phyloP scores from a whole-genome alignment of 306 rosid genomes.

The Bauhinia variegata region DNA sequence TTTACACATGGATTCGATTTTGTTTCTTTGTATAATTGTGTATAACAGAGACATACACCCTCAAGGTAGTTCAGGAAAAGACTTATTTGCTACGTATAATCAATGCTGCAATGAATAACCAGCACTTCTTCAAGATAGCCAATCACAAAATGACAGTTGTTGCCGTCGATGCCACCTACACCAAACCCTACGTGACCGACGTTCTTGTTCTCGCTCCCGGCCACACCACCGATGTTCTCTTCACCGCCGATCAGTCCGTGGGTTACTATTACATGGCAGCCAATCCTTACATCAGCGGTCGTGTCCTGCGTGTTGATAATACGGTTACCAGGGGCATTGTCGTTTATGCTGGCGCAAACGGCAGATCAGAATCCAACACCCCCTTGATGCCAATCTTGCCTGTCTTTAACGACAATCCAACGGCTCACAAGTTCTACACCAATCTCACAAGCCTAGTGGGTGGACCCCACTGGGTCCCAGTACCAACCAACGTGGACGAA shows the following conservation, averaged over 20 bases:
- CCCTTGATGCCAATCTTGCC: constrained; percentile 48
- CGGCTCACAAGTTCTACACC: constrained; percentile 46
- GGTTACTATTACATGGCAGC: constrained; percentile 58
- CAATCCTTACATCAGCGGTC: constrained; percentile 27
- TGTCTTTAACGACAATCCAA: constrained; percentile 28
- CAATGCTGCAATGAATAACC: constrained; percentile 60
- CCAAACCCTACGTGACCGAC: constrained; percentile 41
- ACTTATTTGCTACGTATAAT: constrained; percentile 44
- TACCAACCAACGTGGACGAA: constrained; percentile 47
- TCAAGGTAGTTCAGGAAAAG: constrained; percentile 40
- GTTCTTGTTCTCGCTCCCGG: constrained; percentile 44
- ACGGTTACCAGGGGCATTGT: constrained; percentile 43
- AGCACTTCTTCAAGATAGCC: constrained; percentile 52
- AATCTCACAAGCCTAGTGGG: constrained; percentile 33
- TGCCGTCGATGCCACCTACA: constrained; percentile 54
- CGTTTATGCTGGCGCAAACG: constrained; percentile 23
- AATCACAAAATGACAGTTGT: constrained; percentile 51
- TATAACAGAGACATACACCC: constrained; percentile 14
- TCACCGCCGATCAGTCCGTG: constrained; percentile 34
- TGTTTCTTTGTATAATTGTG: too few relatives aligned
- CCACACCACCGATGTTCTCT: constrained; percentile 50
- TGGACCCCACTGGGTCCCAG: constrained; percentile 59
- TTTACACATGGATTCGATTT: too few relatives aligned
- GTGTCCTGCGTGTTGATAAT: constrained; percentile 9
- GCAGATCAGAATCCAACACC: neutral